Percentiles rank a stretch among this genome's conserved stretches.
These are phyloP conservation scores for Colletotrichum trifolii DNA, from an alignment of 2,329 filamentous ascomycete species.

Conservation along the genomic window DNA sequence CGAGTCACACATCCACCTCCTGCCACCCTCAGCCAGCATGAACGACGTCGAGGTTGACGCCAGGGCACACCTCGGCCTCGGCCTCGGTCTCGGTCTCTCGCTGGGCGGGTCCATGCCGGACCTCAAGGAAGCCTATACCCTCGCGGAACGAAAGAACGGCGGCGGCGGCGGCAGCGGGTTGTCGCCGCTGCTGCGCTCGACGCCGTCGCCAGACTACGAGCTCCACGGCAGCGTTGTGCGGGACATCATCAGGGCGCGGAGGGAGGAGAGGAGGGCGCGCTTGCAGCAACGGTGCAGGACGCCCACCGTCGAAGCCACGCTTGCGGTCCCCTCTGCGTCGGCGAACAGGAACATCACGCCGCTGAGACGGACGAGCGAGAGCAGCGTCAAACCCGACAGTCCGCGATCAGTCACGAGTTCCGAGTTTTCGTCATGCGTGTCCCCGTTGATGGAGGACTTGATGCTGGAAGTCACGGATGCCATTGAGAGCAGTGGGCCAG, in stretches of 20 bases:
- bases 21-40: constrained; percentile 3
- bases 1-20: neutral
- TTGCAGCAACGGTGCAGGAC: constrained; percentile 28
- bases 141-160: too few species aligned
- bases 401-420: constrained; percentile 21
- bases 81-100: neutral
- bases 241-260: constrained; percentile 31
- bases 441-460: constrained; percentile 33
- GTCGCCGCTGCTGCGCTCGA: neutral
- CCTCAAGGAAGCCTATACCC: too few species aligned
- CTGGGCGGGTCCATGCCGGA: too few species aligned
- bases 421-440: constrained; percentile 29
- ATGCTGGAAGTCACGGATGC: constrained; percentile 32
- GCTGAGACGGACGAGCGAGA: constrained; percentile 27
- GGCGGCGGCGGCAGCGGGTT: too few species aligned
- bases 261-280: constrained; percentile 27
- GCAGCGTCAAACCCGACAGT: constrained; percentile 28
- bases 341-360: constrained; percentile 30
- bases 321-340: neutral
- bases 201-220: constrained; percentile 17
- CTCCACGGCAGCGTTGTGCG: constrained; percentile 25
- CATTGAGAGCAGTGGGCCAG: constrained; percentile 27
- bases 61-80: too few species aligned
- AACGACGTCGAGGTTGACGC: neutral
- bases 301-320: constrained; percentile 21